Conservation (phyloP, 257 asterid species). For the Mentha longifolia region DNA sequence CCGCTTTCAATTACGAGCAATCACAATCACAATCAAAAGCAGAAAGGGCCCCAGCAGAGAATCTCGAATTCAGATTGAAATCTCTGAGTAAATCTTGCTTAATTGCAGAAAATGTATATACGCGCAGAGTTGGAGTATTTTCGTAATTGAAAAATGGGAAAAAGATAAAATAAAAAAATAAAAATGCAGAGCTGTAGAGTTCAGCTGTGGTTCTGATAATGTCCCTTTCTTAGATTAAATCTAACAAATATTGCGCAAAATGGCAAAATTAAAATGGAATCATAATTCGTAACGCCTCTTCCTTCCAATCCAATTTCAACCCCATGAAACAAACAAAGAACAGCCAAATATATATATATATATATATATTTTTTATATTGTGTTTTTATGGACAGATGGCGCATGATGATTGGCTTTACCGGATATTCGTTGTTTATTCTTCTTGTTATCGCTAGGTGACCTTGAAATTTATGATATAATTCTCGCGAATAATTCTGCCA, state of each 20-base stretch:
- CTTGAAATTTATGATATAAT: neutral
- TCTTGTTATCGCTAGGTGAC: neutral
- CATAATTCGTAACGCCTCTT: conserved; percentile 31
- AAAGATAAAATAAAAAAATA: neutral
- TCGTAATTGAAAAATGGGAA: neutral
- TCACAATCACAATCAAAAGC: neutral
- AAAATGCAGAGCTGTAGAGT: conserved; percentile 29
- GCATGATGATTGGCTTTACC: neutral
- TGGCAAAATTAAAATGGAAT: neutral
- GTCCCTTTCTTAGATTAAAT: neutral
- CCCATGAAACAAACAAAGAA: no score
- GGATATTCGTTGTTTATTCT: conserved; percentile 21
- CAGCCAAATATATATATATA: no score
- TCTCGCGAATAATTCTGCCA: neutral
- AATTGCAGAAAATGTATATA: neutral
- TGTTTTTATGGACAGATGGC: conserved; percentile 1
- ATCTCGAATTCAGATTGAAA: conserved; percentile 1
- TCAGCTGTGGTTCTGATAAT: conserved; percentile 36
- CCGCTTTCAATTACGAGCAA: conserved; percentile 9
- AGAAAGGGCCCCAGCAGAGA: conserved; percentile 26
- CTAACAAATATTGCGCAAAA: neutral
- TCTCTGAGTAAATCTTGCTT: conserved; percentile 10
- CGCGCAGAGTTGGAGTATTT: neutral
- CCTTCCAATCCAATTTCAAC: neutral
- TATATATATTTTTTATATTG: no score